Base-by-base conservation (phyloP, 805 yeast species). In the Teunomyces gatunensis region DNA sequence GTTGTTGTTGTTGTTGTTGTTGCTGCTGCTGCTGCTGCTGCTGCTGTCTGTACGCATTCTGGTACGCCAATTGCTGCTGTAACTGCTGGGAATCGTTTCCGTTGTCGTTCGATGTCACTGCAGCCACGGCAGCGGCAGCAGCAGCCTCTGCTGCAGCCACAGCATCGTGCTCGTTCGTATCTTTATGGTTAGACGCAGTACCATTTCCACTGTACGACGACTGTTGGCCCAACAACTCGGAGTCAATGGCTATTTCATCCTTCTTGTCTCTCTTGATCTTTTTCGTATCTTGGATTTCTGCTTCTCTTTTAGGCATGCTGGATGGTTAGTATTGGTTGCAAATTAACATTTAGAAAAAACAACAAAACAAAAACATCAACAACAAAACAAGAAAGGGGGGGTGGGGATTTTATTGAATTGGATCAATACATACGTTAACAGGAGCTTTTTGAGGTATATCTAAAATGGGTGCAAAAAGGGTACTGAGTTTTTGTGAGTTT, bases 161-260 rank as follows among this genome's bases (percentile, higher is more conserved):
- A 4, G 54, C 62, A 20, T 57, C 63, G 37, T 59, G 60, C 18
- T 62, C 62, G 40, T 9, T 37, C 11, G 27, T 2, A 15, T 23
- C 40, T 42, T 44, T 36, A 37, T 20, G 35, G 17, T 49, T 52
- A 23, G 41, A 42, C 29, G 47, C 46, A 18, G 32, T 20, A 39
- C 42, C 40, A 36, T 39, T 42, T 11, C 39, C 46, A 25, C 57
- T 49, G 54, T 65, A 67, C 35, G 67, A 64, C 36, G 66, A 63
- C 47, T 71, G 74, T 52, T 73, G 76, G 37, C 69, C 72, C 52
- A 73, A 65, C 51, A 73, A 63, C 52, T 71, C 77, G 30, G 73
- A 66, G 55, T 71, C 77, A 46, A 72, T 73, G 45, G 71, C 73
- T 37, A 64, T 53, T 32, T 53, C 56, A 33, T 53, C 53, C 49